Base-by-base conservation (phyloP, 768 basidiomycete genomes). In the Tulasnella sp. region DNA sequence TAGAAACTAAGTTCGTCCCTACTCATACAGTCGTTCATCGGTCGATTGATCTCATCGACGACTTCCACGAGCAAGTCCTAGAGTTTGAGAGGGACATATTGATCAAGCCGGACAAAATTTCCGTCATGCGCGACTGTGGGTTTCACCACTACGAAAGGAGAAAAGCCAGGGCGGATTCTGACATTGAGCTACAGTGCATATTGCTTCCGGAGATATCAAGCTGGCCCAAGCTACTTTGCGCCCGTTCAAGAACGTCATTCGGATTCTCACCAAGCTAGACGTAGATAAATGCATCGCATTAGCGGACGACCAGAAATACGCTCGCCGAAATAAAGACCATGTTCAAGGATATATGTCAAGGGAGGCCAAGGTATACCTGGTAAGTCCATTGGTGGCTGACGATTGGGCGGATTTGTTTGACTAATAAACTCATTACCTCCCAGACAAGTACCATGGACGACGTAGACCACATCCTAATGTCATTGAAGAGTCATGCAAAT, bases 51-150 rank as follows among this genome's bases (percentile, higher is more conserved):
- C 40, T 73, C 22, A 37, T 73, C 17, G 42, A 73, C 36, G 52
- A 58, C 34, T 73, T 45, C 42, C 39, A 42, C 31, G 52, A 45
- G 25, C 72, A 73, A 52, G 49, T 58, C 36, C 34, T 73, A 22
- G 52, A 42, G 34, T 73, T 73, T 49, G 72, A 73, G 42, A 37
- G 31, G 9, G 42, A 73, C 19, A 58, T 73, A 0, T 15, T 73
- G 25, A 73, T 37, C 25, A 52, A 54, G 0, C 72, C 72, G 9
- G 31, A 34, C 58, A 58, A 58, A 42, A 49, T 45, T 0, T 49
- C 40, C 22, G 36, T 73, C 40, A 73, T 73, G 42, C 40, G 72
- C 14, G 72, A 73, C n/a, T n/a, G 72, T 73, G 36, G 31, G 72
- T 73, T 17, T 52, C 25, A 9, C 25, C 15, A n/a, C 2, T 40